Percentiles rank a stretch among this genome's conserved stretches.
Evolutionary conservation across 2,329 filamentous ascomycete genomes (phyloP).

Genomic region (Colletotrichum sp.): DNA sequence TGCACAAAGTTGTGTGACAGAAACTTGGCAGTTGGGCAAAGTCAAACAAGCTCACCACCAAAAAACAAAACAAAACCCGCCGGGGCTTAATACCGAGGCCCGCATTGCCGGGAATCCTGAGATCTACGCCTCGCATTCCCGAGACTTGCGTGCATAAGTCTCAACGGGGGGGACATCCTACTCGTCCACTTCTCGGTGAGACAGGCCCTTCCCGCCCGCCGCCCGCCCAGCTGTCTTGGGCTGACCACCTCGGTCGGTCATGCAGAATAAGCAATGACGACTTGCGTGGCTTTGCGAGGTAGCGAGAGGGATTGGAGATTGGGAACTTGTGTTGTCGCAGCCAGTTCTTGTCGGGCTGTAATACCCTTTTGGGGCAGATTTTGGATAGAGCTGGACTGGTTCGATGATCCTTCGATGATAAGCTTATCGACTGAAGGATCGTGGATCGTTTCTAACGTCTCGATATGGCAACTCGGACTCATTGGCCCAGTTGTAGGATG

Average conservation of each 20-base stretch:
- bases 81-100: slow-evolving; percentile 14
- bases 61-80: background rate
- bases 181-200: slow-evolving; percentile 4
- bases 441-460: background rate
- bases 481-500: background rate
- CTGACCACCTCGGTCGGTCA: slow-evolving; percentile 5
- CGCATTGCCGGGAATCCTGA: slow-evolving; percentile 10
- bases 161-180: slow-evolving; percentile 4
- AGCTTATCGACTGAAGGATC: background rate
- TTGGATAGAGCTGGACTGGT: background rate
- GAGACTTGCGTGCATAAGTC: slow-evolving; percentile 13
- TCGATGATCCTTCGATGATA: background rate
- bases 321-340: background rate
- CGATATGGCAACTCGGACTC: background rate
- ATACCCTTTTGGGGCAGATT: background rate
- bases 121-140: slow-evolving; percentile 16
- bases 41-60: background rate
- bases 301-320: background rate
- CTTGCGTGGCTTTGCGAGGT: background rate
- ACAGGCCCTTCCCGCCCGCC: background rate
- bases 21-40: background rate
- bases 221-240: background rate
- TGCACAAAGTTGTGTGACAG: background rate
- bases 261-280: slow-evolving; percentile 15
- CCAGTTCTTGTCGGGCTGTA: background rate